Evolutionary conservation across 2,329 filamentous ascomycete species (phyloP).

Genomic region (Mycocentrospora acerina): DNA sequence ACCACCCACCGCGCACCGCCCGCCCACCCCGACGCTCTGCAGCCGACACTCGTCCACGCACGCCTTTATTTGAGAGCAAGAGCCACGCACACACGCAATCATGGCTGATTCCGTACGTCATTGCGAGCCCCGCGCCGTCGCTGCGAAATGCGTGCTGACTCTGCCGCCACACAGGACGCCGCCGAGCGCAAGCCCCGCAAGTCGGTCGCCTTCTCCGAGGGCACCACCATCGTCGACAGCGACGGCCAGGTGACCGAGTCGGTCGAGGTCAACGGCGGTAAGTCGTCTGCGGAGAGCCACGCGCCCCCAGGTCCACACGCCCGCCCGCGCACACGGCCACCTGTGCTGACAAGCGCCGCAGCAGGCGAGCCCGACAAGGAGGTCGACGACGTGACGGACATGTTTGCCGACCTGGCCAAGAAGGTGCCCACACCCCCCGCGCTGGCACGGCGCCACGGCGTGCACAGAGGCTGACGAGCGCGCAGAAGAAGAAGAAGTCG

Average conservation of each 20-base stretch:
- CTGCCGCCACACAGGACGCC: conserved; percentile 39
- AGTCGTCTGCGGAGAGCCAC: conserved; percentile 80
- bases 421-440: conserved; percentile 44
- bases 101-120: conserved; percentile 53
- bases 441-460: background rate
- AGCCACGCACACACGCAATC: conserved; percentile 42
- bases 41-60: conserved; percentile 2
- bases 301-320: conserved; percentile 20
- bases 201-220: conserved; percentile 90
- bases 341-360: conserved; percentile 23
- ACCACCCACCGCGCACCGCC: conserved; percentile 9
- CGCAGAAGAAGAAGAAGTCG: conserved; percentile 63
- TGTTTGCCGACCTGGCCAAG: conserved; percentile 69
- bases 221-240: conserved; percentile 81
- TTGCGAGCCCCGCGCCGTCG: conserved; percentile 23
- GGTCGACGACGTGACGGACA: conserved; percentile 63
- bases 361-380: conserved; percentile 54
- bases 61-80: conserved; percentile 6
- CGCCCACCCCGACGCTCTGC: conserved; percentile 6
- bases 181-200: conserved; percentile 76
- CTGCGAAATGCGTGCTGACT: conserved; percentile 30
- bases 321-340: conserved; percentile 3
- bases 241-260: conserved; percentile 83
- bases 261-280: conserved; percentile 69
- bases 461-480: conserved; percentile 6